Evolutionary conservation across 2,329 filamentous ascomycete genomes (phyloP).

Genomic region (Sordariomycetes sp.): DNA sequence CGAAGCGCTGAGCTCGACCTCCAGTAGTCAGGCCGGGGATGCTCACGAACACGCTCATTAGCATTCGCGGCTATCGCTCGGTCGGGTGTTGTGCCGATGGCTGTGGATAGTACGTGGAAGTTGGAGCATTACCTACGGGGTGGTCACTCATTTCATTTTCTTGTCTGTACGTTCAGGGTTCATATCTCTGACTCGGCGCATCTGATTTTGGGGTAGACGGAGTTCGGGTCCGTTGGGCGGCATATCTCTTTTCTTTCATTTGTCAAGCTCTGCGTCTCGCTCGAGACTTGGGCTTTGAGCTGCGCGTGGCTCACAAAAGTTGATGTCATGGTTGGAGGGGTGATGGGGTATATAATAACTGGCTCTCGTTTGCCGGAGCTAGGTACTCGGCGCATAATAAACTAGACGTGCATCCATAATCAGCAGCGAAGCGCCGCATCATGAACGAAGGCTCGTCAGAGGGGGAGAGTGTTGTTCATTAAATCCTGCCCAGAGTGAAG

Average conservation of each 20-base stretch:
- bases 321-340: not conserved
- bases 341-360: too few species aligned
- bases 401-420: too few species aligned
- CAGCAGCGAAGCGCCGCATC: too few species aligned
- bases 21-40: constrained; percentile 4
- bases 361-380: too few species aligned
- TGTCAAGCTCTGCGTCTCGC: not conserved
- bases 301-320: not conserved
- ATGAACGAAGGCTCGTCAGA: too few species aligned
- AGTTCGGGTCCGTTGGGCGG: not conserved
- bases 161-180: not conserved
- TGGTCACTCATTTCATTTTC: not conserved
- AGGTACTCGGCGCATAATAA: too few species aligned
- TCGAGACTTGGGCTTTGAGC: not conserved
- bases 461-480: too few species aligned
- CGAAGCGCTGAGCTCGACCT: constrained; percentile 5
- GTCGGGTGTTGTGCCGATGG: not conserved
- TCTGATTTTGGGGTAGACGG: not conserved
- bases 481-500: too few species aligned
- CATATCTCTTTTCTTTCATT: not conserved
- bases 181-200: too few species aligned
- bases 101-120: not conserved
- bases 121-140: not conserved
- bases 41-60: constrained; percentile 6
- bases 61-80: not conserved